Evolutionary conservation across 257 asterid species (phyloP).

Genomic region (Marsdenia floribunda): DNA sequence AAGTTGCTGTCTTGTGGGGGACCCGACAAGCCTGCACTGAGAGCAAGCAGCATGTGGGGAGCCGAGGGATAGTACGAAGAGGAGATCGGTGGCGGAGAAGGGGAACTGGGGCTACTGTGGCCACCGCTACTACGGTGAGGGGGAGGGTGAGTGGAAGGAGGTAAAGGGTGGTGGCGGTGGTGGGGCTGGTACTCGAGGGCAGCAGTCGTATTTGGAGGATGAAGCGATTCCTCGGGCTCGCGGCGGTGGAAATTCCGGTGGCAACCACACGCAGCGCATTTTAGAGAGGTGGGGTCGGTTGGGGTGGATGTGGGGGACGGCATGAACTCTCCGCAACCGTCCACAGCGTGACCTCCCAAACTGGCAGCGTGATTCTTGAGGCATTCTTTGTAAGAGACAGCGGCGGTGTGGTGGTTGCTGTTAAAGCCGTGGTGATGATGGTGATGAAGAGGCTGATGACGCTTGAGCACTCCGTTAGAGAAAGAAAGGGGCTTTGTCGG

Average conservation of each 20-base stretch:
- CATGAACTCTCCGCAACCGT: conserved; percentile 98
- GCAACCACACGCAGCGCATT: conserved; percentile 97
- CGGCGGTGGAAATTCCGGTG: conserved; percentile 99
- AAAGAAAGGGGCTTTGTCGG: conserved; percentile 39
- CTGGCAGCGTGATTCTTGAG: conserved; percentile 88
- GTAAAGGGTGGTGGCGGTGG: conserved; percentile 93
- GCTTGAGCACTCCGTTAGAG: conserved; percentile 80
- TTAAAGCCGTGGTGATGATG: conserved; percentile 25
- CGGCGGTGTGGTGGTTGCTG: conserved; percentile 52
- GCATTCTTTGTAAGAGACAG: conserved; percentile 78
- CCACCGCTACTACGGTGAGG: conserved; percentile 27
- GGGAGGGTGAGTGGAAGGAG: conserved; percentile 14
- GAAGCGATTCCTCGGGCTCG: conserved; percentile 54
- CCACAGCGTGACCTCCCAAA: conserved; percentile 87
- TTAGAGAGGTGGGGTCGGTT: conserved; percentile 76
- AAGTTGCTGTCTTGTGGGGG: conserved; percentile 15
- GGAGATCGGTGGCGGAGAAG: conserved; percentile 96
- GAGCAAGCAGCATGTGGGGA: conserved; percentile 82
- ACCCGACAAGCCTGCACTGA: conserved; percentile 42
- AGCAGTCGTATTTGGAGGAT: conserved; percentile 34
- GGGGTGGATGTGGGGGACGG: conserved; percentile 60
- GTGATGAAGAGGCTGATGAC: conserved; percentile 54
- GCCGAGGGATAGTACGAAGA: conserved; percentile 87
- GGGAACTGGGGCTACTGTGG: conserved; percentile 64
- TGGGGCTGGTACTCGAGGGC: conserved; percentile 79